Evolutionary conservation across 2,329 filamentous ascomycete genomes (phyloP).

Genomic region (Fusarium buxicola): DNA sequence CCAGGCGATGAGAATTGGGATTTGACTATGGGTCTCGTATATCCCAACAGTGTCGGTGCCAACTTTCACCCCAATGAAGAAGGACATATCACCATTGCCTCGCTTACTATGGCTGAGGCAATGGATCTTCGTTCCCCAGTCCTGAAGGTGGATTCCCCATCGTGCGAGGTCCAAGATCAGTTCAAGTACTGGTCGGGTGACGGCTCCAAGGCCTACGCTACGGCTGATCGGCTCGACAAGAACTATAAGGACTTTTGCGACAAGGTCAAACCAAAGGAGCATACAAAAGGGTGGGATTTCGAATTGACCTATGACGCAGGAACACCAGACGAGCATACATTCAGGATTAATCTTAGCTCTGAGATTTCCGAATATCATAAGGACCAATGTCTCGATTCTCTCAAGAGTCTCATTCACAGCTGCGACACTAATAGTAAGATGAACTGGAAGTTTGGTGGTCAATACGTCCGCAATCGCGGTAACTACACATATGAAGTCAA

Average conservation of each 20-base stretch:
- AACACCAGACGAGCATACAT: conserved; percentile 10
- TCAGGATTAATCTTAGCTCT: neutral
- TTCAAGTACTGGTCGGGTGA: conserved; percentile 6
- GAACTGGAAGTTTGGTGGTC: conserved; percentile 10
- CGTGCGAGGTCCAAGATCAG: conserved; percentile 1
- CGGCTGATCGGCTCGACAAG: neutral
- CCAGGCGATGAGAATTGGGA: neutral
- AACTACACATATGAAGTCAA: conserved; percentile 5
- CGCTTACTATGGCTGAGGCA: neutral
- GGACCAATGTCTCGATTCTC: neutral
- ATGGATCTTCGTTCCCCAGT: neutral
- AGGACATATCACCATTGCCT: neutral
- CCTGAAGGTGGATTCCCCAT: neutral
- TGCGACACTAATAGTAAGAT: neutral
- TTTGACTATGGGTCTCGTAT: neutral
- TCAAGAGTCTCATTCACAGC: conserved; percentile 8
- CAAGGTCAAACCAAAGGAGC: neutral
- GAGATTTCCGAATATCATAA: neutral
- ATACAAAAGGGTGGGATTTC: neutral
- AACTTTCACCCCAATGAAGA: neutral
- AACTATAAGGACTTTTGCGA: conserved; percentile 4
- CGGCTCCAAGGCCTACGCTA: neutral
- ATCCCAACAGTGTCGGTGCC: fast-evolving
- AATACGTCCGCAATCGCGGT: neutral
- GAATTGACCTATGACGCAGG: neutral